Evolutionary conservation across 2,329 filamentous ascomycete genomes (phyloP).

Genomic region (Hypoxylon sp.): DNA sequence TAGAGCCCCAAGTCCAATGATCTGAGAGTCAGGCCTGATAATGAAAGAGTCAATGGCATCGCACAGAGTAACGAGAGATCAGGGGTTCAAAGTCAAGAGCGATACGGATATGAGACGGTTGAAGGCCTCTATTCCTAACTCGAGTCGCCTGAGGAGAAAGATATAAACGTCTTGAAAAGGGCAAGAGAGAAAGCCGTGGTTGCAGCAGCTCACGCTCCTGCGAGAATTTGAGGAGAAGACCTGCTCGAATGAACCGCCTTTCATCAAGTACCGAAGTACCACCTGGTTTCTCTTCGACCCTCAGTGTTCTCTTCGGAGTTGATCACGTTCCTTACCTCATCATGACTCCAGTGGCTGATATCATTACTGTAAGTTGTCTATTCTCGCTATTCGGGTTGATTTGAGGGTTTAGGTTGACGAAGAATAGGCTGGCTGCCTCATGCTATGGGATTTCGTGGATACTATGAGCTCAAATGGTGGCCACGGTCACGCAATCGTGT

Average conservation of each 20-base stretch:
- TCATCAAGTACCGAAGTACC: not conserved
- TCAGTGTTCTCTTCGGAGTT: not conserved
- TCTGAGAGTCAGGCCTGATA: conserved; percentile 22
- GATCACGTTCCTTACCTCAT: not conserved
- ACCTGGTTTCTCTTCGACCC: not conserved
- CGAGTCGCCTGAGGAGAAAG: not conserved
- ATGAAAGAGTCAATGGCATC: conserved; percentile 41
- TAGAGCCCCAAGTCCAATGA: conserved; percentile 25
- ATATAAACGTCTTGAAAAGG: not conserved
- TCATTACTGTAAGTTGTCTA: not conserved
- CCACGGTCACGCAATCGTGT: not conserved
- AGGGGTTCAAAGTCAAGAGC: not conserved
- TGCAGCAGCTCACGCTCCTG: not conserved
- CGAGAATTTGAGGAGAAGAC: not conserved
- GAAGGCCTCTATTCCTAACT: not conserved
- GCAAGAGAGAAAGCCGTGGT: not conserved
- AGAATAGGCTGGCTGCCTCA: not conserved
- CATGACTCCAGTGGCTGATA: not conserved
- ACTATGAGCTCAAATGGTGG: not conserved
- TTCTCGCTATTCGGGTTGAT: not conserved
- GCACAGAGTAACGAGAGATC: conserved; percentile 31
- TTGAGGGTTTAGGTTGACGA: not conserved
- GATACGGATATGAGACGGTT: not conserved
- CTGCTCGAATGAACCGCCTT: conserved; percentile 4
- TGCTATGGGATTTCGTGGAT: conserved; percentile 9